A percentile compares a stretch with the other conserved stretches of the same genome.
Conservation (phyloP, 352 stramenopile genomes). For the Phytophthora hibernalis region DNA sequence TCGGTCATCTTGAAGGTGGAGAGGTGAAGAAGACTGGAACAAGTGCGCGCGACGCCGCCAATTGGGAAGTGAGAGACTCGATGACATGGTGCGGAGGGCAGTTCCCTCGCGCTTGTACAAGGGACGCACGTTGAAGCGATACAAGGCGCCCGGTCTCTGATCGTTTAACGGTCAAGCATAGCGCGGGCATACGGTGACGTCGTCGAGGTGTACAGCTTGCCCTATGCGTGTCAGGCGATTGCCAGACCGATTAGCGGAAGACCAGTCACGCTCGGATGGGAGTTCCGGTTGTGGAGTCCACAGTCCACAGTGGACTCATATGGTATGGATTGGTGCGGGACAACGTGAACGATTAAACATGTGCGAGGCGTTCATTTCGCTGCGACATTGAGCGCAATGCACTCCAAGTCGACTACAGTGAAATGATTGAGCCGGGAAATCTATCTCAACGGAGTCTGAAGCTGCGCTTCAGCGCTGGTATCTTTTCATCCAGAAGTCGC, state of each 20-base stretch:
- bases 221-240: conserved; percentile 33
- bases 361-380: background rate
- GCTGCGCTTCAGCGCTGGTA: background rate
- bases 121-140: conserved; percentile 35
- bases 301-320: background rate
- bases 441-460: conserved; percentile 12
- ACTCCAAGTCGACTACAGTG: conserved; percentile 18
- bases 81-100: background rate
- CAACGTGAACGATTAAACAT: conserved; percentile 25
- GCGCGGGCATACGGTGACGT: background rate
- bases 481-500: background rate
- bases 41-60: conserved; percentile 29
- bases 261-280: conserved; percentile 6
- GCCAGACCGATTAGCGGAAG: background rate
- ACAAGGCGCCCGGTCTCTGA: conserved; percentile 24
- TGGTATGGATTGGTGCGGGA: conserved; percentile 12
- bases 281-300: no score
- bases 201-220: background rate
- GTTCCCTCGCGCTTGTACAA: conserved; percentile 9
- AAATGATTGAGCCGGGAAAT: conserved; percentile 15
- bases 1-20: conserved; percentile 30
- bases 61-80: conserved; percentile 35
- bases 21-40: background rate
- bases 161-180: background rate
- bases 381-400: background rate